Conservation (phyloP, 2,329 filamentous ascomycete species). For the Sodiomyces alkalinus region DNA sequence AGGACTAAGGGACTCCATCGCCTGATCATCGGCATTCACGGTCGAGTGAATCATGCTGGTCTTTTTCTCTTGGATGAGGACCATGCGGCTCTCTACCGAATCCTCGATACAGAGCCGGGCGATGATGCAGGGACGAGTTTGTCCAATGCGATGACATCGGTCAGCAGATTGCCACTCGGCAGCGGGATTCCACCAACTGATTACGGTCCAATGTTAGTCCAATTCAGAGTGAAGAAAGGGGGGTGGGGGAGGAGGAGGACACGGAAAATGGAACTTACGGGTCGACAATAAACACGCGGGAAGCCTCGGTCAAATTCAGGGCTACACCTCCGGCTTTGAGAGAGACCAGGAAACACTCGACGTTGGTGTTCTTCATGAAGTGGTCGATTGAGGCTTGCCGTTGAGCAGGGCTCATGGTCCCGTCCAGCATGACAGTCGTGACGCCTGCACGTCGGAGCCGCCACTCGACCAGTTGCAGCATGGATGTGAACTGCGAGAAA, state of each 20-base stretch:
- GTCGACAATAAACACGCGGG: slow-evolving; percentile 88
- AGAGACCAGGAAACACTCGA: slow-evolving; percentile 92
- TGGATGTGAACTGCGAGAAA: slow-evolving; percentile 93
- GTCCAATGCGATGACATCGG: slow-evolving; percentile 85
- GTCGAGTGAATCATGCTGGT: slow-evolving; percentile 96
- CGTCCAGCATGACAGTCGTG: slow-evolving; percentile 95
- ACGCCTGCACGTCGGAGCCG: slow-evolving; percentile 91
- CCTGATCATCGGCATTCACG: slow-evolving; percentile 81
- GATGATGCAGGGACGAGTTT: slow-evolving; percentile 85
- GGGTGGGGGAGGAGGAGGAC: neutral
- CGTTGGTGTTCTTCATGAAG: slow-evolving; percentile 89
- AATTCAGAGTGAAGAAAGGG: neutral
- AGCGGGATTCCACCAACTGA: slow-evolving; percentile 94
- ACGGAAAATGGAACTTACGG: too few relatives aligned
- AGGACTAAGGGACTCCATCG: slow-evolving; percentile 79
- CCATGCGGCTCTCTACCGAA: slow-evolving; percentile 90
- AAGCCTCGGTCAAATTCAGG: slow-evolving; percentile 88
- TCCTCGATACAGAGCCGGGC: slow-evolving; percentile 94
- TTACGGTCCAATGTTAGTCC: slow-evolving; percentile 1
- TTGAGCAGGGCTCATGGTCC: slow-evolving; percentile 89
- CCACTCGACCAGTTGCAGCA: slow-evolving; percentile 96
- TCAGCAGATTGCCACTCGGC: slow-evolving; percentile 98
- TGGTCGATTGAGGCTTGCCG: slow-evolving; percentile 88
- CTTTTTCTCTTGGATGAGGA: slow-evolving; percentile 95
- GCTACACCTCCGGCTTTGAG: slow-evolving; percentile 94